Evolutionary conservation across 2,329 filamentous ascomycete species (phyloP), one percentile per base, ranked within the genome.

Genomic region (Monilinia fructigena): DNA sequence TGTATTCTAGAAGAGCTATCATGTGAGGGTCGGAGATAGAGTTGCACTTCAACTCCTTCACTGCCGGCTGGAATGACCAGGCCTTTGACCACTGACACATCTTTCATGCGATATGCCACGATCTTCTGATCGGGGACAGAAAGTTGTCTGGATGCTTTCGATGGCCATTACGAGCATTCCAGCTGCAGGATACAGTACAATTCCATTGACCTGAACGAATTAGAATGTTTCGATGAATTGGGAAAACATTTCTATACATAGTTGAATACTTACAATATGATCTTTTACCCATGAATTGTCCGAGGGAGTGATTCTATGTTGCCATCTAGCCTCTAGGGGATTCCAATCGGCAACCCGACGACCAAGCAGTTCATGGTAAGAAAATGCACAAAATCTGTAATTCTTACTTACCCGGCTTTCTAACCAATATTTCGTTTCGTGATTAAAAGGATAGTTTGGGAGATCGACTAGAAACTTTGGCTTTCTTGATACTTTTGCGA

Each of bases 381-480:
- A 77, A 60, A 78, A 77, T 45, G 78, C 74, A n/a, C 81, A 77
- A 65, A 81, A 79, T 0, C 82, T 78, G 63, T 79, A 79, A 18
- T 78, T 76, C 14, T 74, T 71, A 20, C 80, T 80, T 2, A 82
- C 72, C 53, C 81, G 78, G 1, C 81, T 81, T 68, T 86, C 83
- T 64, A 81, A 77, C 83, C 83, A 86, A 71, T 83, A 83, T 0
- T 70, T 74, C 35, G 78, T 80, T 20, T 75, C 72, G 66, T 85
- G 83, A 40, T 85, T 82, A 81, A 82, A 86, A 0, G 80, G 77
- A 66, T 86, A 86, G 0, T 78, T 75, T 1, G 83, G 83, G 10
- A 86, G 72, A 67, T 83, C 78, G 0, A 76, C 70, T 3, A 85
- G 18, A 31, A n/a, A 18, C 47, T 28, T 47, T 18, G 8, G 18